Conservation (phyloP, 768 basidiomycete species). For the Lactifluus piperatus region DNA sequence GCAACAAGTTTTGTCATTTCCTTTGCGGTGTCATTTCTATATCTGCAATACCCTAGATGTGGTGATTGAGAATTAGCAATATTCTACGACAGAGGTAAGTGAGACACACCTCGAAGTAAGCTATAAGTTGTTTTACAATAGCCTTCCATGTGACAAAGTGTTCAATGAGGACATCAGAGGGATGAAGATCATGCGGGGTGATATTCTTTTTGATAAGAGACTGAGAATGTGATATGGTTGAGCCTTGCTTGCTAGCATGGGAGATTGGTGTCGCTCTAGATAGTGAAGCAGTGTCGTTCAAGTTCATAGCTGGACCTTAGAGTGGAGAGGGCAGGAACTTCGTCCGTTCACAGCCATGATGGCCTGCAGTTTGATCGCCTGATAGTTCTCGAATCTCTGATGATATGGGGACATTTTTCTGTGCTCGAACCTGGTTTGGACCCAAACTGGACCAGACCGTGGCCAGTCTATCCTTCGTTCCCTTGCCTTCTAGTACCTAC, state of each 20-base stretch:
- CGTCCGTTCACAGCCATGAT: no score
- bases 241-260: conserved; percentile 51
- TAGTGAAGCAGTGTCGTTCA: no score
- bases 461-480: no score
- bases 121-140: conserved; percentile 91
- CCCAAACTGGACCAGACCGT: no score
- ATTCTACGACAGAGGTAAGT: neutral
- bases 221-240: conserved; percentile 70
- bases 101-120: conserved; percentile 64
- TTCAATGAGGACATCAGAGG: conserved; percentile 94
- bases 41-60: conserved; percentile 56
- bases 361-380: no score
- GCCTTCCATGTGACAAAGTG: conserved; percentile 91
- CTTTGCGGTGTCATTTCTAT: conserved; percentile 92
- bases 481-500: no score
- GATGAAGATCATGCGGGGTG: conserved; percentile 79
- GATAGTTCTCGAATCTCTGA: no score
- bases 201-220: conserved; percentile 93
- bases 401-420: no score
- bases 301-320: no score
- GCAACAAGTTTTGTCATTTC: conserved; percentile 91
- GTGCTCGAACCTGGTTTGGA: no score
- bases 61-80: neutral
- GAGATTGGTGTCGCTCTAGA: conserved; percentile 70
- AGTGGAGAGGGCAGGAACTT: no score